These are phyloP conservation scores for Fusarium newnesense DNA, from an alignment of 2,329 filamentous ascomycete species.

Conservation along the genomic window DNA sequence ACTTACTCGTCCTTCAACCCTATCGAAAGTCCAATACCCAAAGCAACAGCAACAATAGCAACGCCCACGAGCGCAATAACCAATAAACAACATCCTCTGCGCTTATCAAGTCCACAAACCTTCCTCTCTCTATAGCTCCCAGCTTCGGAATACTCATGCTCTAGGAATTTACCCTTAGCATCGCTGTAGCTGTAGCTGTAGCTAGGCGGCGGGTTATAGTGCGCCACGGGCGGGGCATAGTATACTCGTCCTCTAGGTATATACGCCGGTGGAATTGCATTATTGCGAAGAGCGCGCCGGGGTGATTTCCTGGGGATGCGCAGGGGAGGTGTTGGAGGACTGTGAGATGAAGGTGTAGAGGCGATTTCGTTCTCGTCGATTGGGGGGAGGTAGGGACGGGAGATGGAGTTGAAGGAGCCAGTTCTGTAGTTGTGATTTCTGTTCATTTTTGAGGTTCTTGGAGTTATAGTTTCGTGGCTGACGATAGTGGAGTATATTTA, in stretches of 20 bases:
- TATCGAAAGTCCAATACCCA: slow-evolving; percentile 54
- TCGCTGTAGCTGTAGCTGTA: slow-evolving; percentile 38
- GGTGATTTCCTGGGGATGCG: slow-evolving; percentile 47
- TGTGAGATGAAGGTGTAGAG: slow-evolving; percentile 24
- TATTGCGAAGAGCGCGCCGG: slow-evolving; percentile 21
- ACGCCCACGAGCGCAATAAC: slow-evolving; percentile 44
- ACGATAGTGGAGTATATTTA: neutral
- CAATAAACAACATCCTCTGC: slow-evolving; percentile 49
- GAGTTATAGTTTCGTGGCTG: neutral
- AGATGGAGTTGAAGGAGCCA: slow-evolving; percentile 35
- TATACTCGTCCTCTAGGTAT: slow-evolving; percentile 28
- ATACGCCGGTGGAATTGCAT: slow-evolving; percentile 42
- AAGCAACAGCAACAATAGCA: slow-evolving; percentile 48
- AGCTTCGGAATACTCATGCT: slow-evolving; percentile 19
- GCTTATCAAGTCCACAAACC: slow-evolving; percentile 12
- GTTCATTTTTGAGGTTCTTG: slow-evolving; percentile 22
- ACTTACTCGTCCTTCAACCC: slow-evolving; percentile 53
- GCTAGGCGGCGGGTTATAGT: slow-evolving; percentile 35
- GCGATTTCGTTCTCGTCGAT: slow-evolving; percentile 51
- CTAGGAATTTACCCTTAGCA: slow-evolving; percentile 24
- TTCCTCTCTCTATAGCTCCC: slow-evolving; percentile 20
- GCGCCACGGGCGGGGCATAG: slow-evolving; percentile 18
- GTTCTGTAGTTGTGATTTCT: slow-evolving; percentile 30
- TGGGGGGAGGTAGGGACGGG: slow-evolving; percentile 49
- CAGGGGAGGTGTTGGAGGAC: slow-evolving; percentile 40